Conservation (phyloP, 2,329 filamentous ascomycete species). For the Penicillium polonicum region DNA sequence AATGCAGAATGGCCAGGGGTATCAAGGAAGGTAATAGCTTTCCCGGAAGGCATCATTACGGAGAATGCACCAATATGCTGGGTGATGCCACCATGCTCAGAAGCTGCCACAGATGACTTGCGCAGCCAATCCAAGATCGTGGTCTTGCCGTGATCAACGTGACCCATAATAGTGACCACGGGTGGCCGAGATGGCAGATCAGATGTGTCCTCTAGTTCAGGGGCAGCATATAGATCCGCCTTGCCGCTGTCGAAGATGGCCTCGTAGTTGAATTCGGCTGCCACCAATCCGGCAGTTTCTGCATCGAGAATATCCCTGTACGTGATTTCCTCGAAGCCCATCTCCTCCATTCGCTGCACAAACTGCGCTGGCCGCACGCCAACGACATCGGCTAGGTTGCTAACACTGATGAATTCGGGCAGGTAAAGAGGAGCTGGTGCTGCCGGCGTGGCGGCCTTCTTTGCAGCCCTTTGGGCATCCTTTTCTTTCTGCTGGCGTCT, state of each 20-base stretch:
- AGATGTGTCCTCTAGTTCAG: conserved; percentile 66
- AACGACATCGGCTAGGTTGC: conserved; percentile 73
- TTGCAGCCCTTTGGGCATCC: conserved; percentile 38
- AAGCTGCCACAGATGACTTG: conserved; percentile 85
- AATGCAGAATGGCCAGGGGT: conserved; percentile 97
- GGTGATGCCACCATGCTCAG: conserved; percentile 94
- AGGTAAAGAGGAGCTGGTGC: conserved; percentile 66
- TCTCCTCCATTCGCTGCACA: conserved; percentile 69
- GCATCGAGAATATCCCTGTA: conserved; percentile 84
- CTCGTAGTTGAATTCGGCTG: conserved; percentile 89
- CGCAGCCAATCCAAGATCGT: conserved; percentile 91
- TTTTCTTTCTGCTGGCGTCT: conserved; percentile 42
- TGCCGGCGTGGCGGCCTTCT: conserved; percentile 42
- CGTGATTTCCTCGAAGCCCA: conserved; percentile 85
- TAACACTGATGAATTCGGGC: conserved; percentile 89
- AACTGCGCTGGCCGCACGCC: conserved; percentile 71
- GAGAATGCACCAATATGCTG: conserved; percentile 98
- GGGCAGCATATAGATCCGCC: conserved; percentile 71
- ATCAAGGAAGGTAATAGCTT: conserved; percentile 92
- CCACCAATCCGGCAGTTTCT: conserved; percentile 85
- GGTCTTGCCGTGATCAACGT: conserved; percentile 98
- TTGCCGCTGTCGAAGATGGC: conserved; percentile 67
- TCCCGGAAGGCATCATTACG: conserved; percentile 80
- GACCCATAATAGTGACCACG: conserved; percentile 98
- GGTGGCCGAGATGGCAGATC: conserved; percentile 74